Evolutionary conservation across 768 basidiomycete species (phyloP).

Genomic region (Russula sp.): DNA sequence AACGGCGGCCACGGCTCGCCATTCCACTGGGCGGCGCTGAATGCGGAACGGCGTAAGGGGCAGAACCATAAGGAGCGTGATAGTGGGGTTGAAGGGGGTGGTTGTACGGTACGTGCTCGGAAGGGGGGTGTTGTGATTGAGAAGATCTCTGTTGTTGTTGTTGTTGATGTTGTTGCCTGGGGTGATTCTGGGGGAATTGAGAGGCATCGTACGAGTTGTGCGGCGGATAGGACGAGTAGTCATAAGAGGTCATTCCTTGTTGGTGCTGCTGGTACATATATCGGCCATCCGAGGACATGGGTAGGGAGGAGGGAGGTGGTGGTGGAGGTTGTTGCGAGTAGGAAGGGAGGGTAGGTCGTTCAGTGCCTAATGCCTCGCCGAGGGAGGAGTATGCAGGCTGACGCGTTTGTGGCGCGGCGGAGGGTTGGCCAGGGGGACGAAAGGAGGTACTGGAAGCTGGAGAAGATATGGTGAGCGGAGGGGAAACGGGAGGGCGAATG

Average conservation of each 20-base stretch:
- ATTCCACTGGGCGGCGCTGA: conserved; percentile 29
- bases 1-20: conserved; percentile 30
- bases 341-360: conserved; percentile 19
- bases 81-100: conserved; percentile 32
- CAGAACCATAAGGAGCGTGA: conserved; percentile 28
- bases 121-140: conserved; percentile 35
- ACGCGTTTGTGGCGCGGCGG: conserved; percentile 26
- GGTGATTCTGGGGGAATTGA: conserved; percentile 34
- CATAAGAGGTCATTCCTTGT: conserved; percentile 46
- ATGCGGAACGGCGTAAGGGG: conserved; percentile 27
- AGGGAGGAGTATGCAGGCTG: conserved; percentile 32
- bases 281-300: conserved; percentile 52
- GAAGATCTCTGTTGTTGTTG: conserved; percentile 33
- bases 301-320: conserved; percentile 21
- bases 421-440: conserved; percentile 19
- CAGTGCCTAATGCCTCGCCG: conserved; percentile 31
- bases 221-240: conserved; percentile 46
- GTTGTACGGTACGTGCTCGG: conserved; percentile 32
- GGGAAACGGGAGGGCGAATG: conserved; percentile 12
- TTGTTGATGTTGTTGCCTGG: too few relatives aligned
- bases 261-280: conserved; percentile 53
- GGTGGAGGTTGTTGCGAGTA: conserved; percentile 27
- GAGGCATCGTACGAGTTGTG: conserved; percentile 35
- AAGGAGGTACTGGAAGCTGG: conserved; percentile 26
- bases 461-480: conserved; percentile 25